These are phyloP conservation scores for Tetraselmis striata DNA, from an alignment of 139 green algal genomes.

Conservation along the genomic window DNA sequence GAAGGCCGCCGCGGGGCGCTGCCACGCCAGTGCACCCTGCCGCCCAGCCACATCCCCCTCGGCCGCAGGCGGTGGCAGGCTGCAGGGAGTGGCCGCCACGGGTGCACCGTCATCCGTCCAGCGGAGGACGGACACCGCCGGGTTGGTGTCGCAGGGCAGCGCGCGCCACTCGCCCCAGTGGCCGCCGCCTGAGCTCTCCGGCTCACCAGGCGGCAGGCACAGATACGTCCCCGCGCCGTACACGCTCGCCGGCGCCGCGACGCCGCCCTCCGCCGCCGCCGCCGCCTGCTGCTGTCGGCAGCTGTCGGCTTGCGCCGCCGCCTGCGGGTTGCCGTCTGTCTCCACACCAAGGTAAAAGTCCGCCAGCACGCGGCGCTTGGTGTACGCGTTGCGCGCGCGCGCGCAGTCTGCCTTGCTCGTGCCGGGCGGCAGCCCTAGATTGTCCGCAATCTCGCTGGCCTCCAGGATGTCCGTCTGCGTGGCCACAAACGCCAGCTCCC, in stretches of 20 bases:
- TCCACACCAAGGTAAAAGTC: background rate
- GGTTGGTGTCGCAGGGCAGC: background rate
- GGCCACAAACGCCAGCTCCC: conserved; percentile 3
- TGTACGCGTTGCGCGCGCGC: conserved; percentile 2
- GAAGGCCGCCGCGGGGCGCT: background rate
- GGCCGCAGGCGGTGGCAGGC: background rate
- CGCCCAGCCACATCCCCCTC: background rate
- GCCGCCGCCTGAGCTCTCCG: background rate
- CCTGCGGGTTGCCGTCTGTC: background rate
- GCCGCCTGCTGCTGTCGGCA: background rate
- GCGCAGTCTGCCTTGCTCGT: background rate
- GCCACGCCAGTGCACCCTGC: background rate
- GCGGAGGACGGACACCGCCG: background rate
- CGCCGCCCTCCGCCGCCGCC: background rate
- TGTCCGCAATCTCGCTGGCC: conserved; percentile 1
- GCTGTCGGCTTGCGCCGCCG: background rate
- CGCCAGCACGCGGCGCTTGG: background rate
- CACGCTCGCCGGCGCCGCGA: background rate
- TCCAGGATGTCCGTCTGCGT: conserved; percentile 3
- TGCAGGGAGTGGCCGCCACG: background rate
- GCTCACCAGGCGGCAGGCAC: background rate
- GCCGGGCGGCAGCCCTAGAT: background rate
- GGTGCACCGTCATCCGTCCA: background rate
- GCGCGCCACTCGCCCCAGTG: background rate
- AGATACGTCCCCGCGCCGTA: background rate